These are phyloP conservation scores for Amanita pseudoporphyria DNA, from an alignment of 768 basidiomycete genomes.

Conservation along the genomic window DNA sequence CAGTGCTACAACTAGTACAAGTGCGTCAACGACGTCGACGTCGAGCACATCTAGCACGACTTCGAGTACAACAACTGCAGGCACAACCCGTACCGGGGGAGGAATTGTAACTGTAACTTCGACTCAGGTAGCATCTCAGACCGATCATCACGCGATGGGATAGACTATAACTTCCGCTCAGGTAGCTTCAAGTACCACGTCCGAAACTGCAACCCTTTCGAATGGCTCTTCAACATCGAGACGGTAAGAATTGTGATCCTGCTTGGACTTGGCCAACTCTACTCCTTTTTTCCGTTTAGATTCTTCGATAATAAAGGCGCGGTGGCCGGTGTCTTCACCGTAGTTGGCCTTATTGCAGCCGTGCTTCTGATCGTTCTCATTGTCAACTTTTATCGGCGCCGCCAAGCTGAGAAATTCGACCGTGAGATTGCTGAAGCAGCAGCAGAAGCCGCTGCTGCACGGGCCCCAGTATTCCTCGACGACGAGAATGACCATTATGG, in stretches of 20 bases:
- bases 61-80: slow-evolving; percentile 8
- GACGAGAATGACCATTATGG: slow-evolving; percentile 31
- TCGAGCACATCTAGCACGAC: slow-evolving; percentile 4
- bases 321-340: slow-evolving; percentile 62
- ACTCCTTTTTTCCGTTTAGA: slow-evolving; percentile 21
- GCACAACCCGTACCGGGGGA: not conserved
- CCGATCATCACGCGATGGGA: no score
- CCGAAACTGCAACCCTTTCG: not conserved
- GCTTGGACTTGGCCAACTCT: not conserved
- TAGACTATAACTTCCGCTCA: not conserved
- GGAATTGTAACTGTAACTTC: slow-evolving; percentile 15
- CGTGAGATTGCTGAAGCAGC: slow-evolving; percentile 68
- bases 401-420: slow-evolving; percentile 56
- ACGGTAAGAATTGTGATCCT: not conserved
- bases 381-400: slow-evolving; percentile 48
- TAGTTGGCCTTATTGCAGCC: slow-evolving; percentile 53
- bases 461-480: slow-evolving; percentile 47
- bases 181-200: slow-evolving; percentile 7
- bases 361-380: slow-evolving; percentile 39
- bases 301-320: slow-evolving; percentile 70
- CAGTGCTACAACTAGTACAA: not conserved
- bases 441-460: slow-evolving; percentile 46
- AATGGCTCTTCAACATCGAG: not conserved
- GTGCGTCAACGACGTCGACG: not conserved
- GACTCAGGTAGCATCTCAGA: slow-evolving; percentile 4